Evolutionary conservation across 805 yeast genomes (phyloP).

Genomic region (Metschnikowia koreensis): DNA sequence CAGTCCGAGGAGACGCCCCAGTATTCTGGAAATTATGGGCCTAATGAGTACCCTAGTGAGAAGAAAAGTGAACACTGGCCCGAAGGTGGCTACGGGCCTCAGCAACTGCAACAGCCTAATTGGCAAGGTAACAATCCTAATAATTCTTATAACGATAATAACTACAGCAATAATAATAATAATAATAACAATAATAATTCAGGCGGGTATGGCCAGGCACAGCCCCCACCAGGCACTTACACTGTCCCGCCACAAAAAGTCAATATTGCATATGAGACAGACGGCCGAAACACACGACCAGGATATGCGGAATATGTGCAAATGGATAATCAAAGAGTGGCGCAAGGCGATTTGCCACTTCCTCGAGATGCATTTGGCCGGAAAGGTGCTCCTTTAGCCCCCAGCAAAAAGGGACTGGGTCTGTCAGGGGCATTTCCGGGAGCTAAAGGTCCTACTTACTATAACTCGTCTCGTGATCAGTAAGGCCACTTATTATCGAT

Average conservation of each 20-base stretch:
- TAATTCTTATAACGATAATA: background rate
- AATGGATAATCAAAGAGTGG: constrained; percentile 31
- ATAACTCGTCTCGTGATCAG: constrained; percentile 3
- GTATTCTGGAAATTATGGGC: constrained; percentile 10
- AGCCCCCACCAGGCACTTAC: constrained; percentile 15
- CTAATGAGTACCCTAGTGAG: constrained; percentile 19
- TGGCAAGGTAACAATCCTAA: background rate
- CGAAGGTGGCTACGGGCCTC: background rate
- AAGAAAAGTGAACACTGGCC: constrained; percentile 5
- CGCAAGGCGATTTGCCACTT: constrained; percentile 33
- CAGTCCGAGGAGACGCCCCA: constrained; percentile 1
- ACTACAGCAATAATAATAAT: background rate
- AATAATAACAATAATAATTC: background rate
- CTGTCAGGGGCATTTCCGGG: constrained; percentile 36
- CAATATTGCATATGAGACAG: constrained; percentile 36
- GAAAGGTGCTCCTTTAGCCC: constrained; percentile 36
- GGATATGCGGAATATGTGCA: constrained; percentile 34
- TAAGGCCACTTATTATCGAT: too few relatives aligned
- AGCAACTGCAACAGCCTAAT: background rate
- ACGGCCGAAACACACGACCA: constrained; percentile 37
- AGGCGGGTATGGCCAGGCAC: background rate
- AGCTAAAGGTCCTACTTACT: constrained; percentile 31
- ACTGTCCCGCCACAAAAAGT: constrained; percentile 33
- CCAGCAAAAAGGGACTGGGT: constrained; percentile 30
- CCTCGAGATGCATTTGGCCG: constrained; percentile 23